phyloP scores from a whole-genome alignment of 169 alveolate genomes.

The Ichthyophthirius multifiliis region DNA sequence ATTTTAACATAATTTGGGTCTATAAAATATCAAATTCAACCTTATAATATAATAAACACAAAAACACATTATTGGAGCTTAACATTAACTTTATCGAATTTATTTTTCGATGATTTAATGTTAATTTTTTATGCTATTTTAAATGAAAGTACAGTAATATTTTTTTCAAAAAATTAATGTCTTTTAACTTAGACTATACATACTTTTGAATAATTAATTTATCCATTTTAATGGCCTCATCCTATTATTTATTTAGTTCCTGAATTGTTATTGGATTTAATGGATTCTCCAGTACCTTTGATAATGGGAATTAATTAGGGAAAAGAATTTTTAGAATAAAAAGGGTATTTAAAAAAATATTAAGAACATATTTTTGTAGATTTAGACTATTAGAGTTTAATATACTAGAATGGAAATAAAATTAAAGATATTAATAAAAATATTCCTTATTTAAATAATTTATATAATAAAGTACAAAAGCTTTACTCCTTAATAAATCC shows the following conservation, averaged over 20 bases:
- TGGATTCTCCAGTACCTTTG: constrained; percentile 13
- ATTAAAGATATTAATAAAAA: not conserved
- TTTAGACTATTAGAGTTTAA: not conserved
- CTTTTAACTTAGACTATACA: not conserved
- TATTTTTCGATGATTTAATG: not conserved
- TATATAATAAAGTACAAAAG: not conserved
- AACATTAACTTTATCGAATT: not conserved
- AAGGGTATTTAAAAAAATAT: not conserved
- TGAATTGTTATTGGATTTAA: not conserved
- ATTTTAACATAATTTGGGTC: not conserved
- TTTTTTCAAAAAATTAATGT: not conserved
- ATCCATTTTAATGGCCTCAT: constrained; percentile 18
- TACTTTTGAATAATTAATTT: not conserved
- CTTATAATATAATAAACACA: not conserved
- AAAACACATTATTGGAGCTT: constrained; percentile 2
- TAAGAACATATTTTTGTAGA: not conserved
- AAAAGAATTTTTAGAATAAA: not conserved
- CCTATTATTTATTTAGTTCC: constrained; percentile 5
- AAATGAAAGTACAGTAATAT: not conserved
- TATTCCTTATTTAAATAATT: not conserved
- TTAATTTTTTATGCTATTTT: constrained; percentile 1
- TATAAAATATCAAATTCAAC: not conserved
- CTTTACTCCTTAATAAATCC: not conserved
- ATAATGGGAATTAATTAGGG: not conserved
- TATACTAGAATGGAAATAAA: not conserved